Percentiles rank a stretch among this genome's conserved stretches.
Evolutionary conservation across 2,329 filamentous ascomycete species (phyloP).

Genomic region (Epichloe uncinata): DNA sequence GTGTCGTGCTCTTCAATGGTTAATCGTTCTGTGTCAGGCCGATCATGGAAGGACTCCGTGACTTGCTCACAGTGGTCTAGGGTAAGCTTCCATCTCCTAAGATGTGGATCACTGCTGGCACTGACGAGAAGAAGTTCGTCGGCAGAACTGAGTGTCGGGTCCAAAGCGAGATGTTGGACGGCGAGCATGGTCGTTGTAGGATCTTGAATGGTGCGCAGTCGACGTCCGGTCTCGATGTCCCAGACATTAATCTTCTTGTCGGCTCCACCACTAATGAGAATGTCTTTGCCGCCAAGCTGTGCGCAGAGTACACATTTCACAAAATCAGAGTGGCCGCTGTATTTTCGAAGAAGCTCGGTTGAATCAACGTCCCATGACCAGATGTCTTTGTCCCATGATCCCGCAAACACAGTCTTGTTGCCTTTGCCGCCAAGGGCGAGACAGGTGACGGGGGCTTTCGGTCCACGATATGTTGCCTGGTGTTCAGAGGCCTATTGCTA

Average conservation of each 20-base stretch:
- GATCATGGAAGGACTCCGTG: conserved; percentile 28
- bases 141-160: conserved; percentile 44
- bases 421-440: conserved; percentile 49
- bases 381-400: conserved; percentile 87
- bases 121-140: conserved; percentile 53
- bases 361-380: conserved; percentile 69
- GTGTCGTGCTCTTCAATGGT: conserved; percentile 75
- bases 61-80: conserved; percentile 41
- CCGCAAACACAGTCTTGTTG: conserved; percentile 58
- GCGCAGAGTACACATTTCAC: conserved; percentile 66
- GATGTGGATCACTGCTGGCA: conserved; percentile 66
- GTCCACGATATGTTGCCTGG: conserved; percentile 49
- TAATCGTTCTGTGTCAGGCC: conserved; percentile 28
- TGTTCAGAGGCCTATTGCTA: conserved; percentile 18
- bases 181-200: conserved; percentile 58
- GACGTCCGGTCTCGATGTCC: conserved; percentile 54
- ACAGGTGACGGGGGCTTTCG: conserved; percentile 67
- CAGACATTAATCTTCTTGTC: conserved; percentile 77
- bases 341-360: conserved; percentile 40
- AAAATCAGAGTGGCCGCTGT: conserved; percentile 75
- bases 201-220: conserved; percentile 67
- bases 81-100: conserved; percentile 62
- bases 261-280: conserved; percentile 61
- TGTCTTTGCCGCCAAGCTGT: conserved; percentile 44
- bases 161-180: conserved; percentile 65